Conservation (phyloP, 306 rosid genomes). For the Castanea mollissima region DNA sequence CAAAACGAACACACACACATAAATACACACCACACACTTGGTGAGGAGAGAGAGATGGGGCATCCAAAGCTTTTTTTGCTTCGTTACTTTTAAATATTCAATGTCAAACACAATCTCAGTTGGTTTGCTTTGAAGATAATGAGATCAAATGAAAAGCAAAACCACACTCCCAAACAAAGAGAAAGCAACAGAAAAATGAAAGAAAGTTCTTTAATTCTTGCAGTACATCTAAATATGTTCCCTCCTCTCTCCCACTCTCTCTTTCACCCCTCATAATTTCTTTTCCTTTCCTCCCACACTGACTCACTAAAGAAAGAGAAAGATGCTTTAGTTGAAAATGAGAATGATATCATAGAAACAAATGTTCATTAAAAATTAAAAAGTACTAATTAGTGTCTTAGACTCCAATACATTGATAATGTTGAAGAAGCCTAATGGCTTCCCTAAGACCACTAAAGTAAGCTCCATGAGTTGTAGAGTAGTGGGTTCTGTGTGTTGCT, state of each 20-base stretch:
- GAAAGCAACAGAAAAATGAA: constrained; percentile 30
- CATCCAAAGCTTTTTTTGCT: constrained; percentile 45
- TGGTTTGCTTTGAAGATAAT: constrained; percentile 27
- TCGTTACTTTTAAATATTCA: constrained; percentile 19
- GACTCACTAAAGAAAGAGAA: constrained; percentile 44
- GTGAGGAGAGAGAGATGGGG: constrained; percentile 15
- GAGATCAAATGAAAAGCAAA: constrained; percentile 27
- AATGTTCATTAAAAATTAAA: constrained; percentile 27
- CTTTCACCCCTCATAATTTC: constrained; percentile 35
- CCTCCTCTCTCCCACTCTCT: constrained; percentile 39
- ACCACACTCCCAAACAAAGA: constrained; percentile 44
- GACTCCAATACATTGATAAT: constrained; percentile 71
- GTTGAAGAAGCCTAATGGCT: constrained; percentile 89
- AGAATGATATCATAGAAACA: constrained; percentile 53
- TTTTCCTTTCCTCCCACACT: constrained; percentile 29
- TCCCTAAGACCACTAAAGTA: constrained; percentile 96
- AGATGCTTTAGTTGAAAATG: constrained; percentile 50
- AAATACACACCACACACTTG: constrained; percentile 13
- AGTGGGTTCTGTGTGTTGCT: constrained; percentile 97
- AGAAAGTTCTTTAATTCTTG: constrained; percentile 44
- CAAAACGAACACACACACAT: constrained; percentile 27
- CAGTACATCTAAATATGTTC: constrained; percentile 50
- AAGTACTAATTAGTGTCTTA: constrained; percentile 26
- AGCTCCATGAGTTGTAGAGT: constrained; percentile 99
- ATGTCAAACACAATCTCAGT: constrained; percentile 28